A percentile compares a stretch with the other conserved stretches of the same genome.
Conservation (phyloP, 1,284 basidiomycete species). For the Peniophora sp. region DNA sequence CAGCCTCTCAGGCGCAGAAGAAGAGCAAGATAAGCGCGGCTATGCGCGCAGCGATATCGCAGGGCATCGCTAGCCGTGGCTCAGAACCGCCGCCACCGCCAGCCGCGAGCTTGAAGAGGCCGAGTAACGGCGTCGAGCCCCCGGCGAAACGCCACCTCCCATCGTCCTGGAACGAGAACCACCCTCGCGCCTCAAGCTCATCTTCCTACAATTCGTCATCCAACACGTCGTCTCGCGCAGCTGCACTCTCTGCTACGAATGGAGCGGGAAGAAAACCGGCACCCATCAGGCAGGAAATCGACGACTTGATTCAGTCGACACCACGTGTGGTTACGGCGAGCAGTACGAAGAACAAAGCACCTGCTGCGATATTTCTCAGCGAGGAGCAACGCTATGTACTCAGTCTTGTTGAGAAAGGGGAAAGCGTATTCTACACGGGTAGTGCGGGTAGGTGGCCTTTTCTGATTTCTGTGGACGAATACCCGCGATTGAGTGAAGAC, state of each 20-base stretch:
- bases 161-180: background rate
- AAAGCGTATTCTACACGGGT: constrained; percentile 95
- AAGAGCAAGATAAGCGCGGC: background rate
- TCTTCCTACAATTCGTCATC: background rate
- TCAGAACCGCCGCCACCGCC: background rate
- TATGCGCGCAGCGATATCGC: background rate
- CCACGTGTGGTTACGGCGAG: no score
- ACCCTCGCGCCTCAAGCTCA: background rate
- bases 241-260: background rate
- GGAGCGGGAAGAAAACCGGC: no score
- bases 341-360: background rate
- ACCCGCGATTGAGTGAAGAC: no score
- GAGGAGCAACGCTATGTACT: constrained; percentile 81
- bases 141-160: background rate
- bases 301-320: no score
- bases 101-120: background rate
- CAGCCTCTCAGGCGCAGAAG: background rate
- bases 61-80: background rate
- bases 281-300: no score
- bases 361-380: constrained; percentile 56
- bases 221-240: background rate
- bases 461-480: background rate
- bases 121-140: background rate
- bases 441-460: constrained; percentile 69
- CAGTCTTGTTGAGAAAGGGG: constrained; percentile 59